Percentiles rank a stretch among this genome's conserved stretches.
These are phyloP conservation scores for Gnomoniopsis smithogilvyi DNA, from an alignment of 2,329 filamentous ascomycete species.

Conservation along the genomic window DNA sequence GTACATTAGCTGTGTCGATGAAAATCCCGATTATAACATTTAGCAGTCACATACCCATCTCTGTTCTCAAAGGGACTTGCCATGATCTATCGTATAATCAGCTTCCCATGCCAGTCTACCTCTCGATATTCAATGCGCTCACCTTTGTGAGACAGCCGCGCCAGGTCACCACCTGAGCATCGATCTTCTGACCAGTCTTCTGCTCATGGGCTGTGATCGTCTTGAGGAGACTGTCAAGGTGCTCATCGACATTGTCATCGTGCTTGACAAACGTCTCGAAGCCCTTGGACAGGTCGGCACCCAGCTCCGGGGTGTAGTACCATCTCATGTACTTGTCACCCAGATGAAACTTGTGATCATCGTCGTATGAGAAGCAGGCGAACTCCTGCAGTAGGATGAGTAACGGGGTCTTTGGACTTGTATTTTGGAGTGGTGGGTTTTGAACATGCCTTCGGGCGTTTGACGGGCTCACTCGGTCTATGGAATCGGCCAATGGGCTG, in stretches of 20 bases:
- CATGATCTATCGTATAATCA: slow-evolving; percentile 63
- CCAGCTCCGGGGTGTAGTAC: slow-evolving; percentile 75
- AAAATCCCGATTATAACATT: background rate
- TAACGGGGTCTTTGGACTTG: background rate
- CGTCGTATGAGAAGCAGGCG: slow-evolving; percentile 88
- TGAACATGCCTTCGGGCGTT: slow-evolving; percentile 63
- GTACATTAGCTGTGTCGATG: slow-evolving; percentile 12
- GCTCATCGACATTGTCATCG: slow-evolving; percentile 79
- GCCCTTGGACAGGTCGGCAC: slow-evolving; percentile 72
- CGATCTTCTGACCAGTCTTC: slow-evolving; percentile 61
- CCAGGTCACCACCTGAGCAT: slow-evolving; percentile 86
- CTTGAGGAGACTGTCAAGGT: slow-evolving; percentile 78
- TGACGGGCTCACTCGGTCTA: slow-evolving; percentile 66
- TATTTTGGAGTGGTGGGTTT: too few species aligned
- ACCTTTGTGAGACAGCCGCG: slow-evolving; percentile 99
- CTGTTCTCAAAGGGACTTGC: slow-evolving; percentile 76
- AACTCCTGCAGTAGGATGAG: slow-evolving; percentile 62
- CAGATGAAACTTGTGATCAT: slow-evolving; percentile 71
- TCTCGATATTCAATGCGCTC: slow-evolving; percentile 16
- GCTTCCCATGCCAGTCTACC: background rate
- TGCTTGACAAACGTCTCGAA: slow-evolving; percentile 81
- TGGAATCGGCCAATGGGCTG: slow-evolving; percentile 68
- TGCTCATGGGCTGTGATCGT: slow-evolving; percentile 73
- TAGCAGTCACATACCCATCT: slow-evolving; percentile 57
- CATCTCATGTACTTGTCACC: slow-evolving; percentile 80